Conservation (phyloP, 169 alveolate genomes). For the Plasmodium vivax region DNA sequence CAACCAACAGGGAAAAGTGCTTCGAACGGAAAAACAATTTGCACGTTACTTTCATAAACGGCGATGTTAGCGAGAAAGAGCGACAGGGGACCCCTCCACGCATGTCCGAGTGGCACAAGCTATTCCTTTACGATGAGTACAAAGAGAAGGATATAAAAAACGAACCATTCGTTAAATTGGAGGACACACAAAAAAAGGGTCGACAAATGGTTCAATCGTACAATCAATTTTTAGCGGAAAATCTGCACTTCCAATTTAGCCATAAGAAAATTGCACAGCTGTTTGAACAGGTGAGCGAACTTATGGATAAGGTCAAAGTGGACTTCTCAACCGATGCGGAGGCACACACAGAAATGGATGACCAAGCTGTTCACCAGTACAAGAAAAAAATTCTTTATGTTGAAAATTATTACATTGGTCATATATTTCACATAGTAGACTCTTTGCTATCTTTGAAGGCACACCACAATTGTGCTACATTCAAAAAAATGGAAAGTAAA, state of each 20-base stretch:
- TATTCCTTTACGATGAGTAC: constrained; percentile 24
- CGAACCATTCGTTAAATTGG: constrained; percentile 11
- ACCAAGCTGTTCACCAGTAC: background rate
- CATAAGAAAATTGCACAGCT: constrained; percentile 1
- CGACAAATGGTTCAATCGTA: background rate
- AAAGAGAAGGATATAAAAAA: constrained; percentile 52
- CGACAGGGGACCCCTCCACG: background rate
- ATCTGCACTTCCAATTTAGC: constrained; percentile 25
- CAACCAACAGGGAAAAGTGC: constrained; percentile 17
- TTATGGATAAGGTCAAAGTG: constrained; percentile 25
- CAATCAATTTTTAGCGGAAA: constrained; percentile 32
- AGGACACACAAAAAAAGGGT: background rate
- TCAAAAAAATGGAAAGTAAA: constrained; percentile 31
- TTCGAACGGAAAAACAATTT: background rate
- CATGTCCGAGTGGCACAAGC: constrained; percentile 14
- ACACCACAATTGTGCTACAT: constrained; percentile 31
- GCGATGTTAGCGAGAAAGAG: background rate
- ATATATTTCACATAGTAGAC: constrained; percentile 39
- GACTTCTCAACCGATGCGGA: background rate
- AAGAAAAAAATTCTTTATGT: constrained; percentile 42
- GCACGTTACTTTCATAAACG: background rate
- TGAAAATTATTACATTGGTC: constrained; percentile 63
- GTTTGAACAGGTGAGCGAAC: background rate
- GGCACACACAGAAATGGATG: background rate
- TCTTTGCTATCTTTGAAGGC: constrained; percentile 41